Percentiles rank a stretch among this genome's conserved stretches.
Evolutionary conservation across 2,329 filamentous ascomycete species (phyloP).

Genomic region (Colletotrichum melonis): DNA sequence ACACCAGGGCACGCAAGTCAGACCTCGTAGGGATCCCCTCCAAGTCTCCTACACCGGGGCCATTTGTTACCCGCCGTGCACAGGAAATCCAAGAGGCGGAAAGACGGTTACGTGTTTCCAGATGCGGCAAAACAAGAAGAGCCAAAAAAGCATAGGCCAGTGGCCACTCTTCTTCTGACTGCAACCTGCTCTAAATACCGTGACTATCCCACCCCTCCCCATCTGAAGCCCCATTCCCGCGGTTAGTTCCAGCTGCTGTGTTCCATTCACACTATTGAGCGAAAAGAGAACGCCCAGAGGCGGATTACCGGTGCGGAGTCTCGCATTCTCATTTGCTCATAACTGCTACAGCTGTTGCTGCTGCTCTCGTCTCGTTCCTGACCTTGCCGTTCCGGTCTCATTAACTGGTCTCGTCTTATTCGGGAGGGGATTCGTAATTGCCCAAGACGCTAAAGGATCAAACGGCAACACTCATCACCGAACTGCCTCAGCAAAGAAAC

Average conservation of each 20-base stretch:
- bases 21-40: neutral
- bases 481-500: neutral
- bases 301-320: conserved; percentile 3
- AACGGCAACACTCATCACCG: conserved; percentile 31
- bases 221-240: neutral
- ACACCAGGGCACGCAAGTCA: neutral
- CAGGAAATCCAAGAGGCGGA: conserved; percentile 12
- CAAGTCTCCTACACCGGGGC: too few relatives aligned
- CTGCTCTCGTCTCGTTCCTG: conserved; percentile 31
- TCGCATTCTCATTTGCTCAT: conserved; percentile 17
- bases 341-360: conserved; percentile 8
- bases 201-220: neutral
- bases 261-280: neutral
- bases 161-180: conserved; percentile 16
- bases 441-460: conserved; percentile 38
- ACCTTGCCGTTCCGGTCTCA: conserved; percentile 28
- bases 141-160: conserved; percentile 32
- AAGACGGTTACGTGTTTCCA: conserved; percentile 27
- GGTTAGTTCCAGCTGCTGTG: neutral
- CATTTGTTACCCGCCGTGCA: neutral
- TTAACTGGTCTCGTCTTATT: conserved; percentile 25
- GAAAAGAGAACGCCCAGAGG: neutral
- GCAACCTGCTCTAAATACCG: conserved; percentile 31
- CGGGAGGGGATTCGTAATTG: conserved; percentile 36
- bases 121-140: conserved; percentile 14